Evolutionary conservation across 192 early-diverging fungal species (phyloP).

Genomic region (Coemansia sp.): DNA sequence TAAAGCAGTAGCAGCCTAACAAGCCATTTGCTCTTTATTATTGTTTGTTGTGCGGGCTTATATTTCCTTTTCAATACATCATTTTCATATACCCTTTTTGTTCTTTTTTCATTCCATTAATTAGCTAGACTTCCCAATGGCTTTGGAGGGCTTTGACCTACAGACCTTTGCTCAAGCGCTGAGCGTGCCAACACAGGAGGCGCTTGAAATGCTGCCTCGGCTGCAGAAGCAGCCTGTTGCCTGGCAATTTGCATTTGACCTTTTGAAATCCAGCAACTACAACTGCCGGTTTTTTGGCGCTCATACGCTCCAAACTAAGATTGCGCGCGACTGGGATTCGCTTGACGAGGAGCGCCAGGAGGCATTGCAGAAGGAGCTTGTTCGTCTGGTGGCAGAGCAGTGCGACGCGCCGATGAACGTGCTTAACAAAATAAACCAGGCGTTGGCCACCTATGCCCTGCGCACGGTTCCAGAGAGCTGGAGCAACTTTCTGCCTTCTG

Average conservation of each 20-base stretch:
- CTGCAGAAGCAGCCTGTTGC: conserved; percentile 38
- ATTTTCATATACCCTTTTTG: background rate
- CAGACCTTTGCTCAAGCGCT: conserved; percentile 44
- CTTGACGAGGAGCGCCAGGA: conserved; percentile 39
- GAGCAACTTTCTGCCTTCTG: conserved; percentile 24
- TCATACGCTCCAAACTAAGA: conserved; percentile 44
- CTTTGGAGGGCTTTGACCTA: conserved; percentile 35
- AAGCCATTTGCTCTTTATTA: background rate
- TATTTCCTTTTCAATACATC: background rate
- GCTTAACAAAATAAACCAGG: conserved; percentile 39
- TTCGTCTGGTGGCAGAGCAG: conserved; percentile 35
- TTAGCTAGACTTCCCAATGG: conserved; percentile 10
- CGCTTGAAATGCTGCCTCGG: conserved; percentile 36
- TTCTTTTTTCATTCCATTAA: background rate
- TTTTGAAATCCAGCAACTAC: conserved; percentile 28
- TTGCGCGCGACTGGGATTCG: conserved; percentile 43
- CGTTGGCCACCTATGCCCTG: conserved; percentile 37
- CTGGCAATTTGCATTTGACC: conserved; percentile 47
- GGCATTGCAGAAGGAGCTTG: conserved; percentile 31
- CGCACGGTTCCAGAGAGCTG: conserved; percentile 26
- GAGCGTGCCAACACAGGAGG: conserved; percentile 45
- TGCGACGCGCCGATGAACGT: conserved; percentile 34
- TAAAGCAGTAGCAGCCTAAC: too few relatives aligned
- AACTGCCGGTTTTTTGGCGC: conserved; percentile 52
- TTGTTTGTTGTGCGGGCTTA: too few relatives aligned